Base-by-base conservation (phyloP, 2,329 filamentous ascomycete genomes). In the Alternaria postmessia region DNA sequence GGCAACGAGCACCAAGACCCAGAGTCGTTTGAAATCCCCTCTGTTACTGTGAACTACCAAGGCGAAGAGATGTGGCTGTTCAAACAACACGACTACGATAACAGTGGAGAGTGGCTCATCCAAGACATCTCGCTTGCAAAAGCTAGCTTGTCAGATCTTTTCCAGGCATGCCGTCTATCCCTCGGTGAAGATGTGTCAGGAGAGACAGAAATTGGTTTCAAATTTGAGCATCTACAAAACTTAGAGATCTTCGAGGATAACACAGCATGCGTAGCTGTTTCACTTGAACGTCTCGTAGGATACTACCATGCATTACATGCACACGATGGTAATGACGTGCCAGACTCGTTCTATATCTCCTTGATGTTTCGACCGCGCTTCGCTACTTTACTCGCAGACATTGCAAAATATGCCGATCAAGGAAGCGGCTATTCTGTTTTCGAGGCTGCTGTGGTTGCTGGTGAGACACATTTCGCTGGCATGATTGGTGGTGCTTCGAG, bases 371-470 rank as follows among this genome's bases (percentile, higher is more conserved):
- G 84, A 68, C 78, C 83, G 41, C 85, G 83, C 48, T 85, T 89
- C 68, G 77, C 80, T 4, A 81, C 82, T 43, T 83, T 86, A 57
- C 75, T 90, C 30, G 76, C 79, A 36, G 80, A 83, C 62, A 80
- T 91, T 47, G 78, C 80, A 44, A 77, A 81, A 64, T 84, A 83
- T 69, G 86, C 83, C 57, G 80, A 81, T 20, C 81, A 86, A 66
- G 87, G 88, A 18, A 85, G 86, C 73, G 87, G 87, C 12, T 79
- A 87, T 57, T 84, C 85, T 2, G 79, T 84, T 30, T 76, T 87
- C 24, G 59, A 68, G 12, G 68, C 74, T 38, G 69, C 69, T 14
- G 66, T 76, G 9, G 62, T 65, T 55, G 63, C 71, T 51, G 72
- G 72, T 16, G 65, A 74, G 42, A 74, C 71, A 5, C 64, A 66